Conservation (phyloP, 1,139 yeast genomes). For the Suzukiozyma palmioleophila region DNA sequence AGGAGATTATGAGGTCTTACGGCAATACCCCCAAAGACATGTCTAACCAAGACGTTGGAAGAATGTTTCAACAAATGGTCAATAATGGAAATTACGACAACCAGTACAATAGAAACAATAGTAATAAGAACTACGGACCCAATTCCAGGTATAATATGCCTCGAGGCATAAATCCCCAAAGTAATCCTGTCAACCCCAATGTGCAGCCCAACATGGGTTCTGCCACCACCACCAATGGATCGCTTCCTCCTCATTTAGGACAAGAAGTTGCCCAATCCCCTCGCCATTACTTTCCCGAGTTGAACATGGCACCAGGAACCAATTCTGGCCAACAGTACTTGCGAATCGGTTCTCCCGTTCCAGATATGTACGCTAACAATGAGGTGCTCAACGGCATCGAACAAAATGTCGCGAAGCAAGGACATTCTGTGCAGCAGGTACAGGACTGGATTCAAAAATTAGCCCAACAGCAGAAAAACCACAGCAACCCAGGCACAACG, state of each 20-base stretch:
- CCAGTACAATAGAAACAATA: conserved; percentile 1
- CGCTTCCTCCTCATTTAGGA: not conserved
- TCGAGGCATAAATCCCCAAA: not conserved
- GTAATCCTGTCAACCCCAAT: not conserved
- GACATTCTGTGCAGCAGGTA: conserved; percentile 52
- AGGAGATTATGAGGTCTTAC: conserved; percentile 33
- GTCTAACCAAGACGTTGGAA: conserved; percentile 16
- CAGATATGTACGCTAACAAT: conserved; percentile 4
- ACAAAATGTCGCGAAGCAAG: conserved; percentile 45
- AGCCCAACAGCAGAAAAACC: conserved; percentile 25
- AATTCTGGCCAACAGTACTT: conserved; percentile 9
- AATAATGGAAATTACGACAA: conserved; percentile 10
- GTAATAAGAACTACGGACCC: not conserved
- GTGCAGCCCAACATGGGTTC: not conserved
- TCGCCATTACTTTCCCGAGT: conserved; percentile 30
- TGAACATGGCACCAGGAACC: conserved; percentile 16
- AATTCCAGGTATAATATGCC: not conserved
- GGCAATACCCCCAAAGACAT: conserved; percentile 17
- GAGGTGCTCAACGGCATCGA: conserved; percentile 35
- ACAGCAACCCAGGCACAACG: conserved; percentile 24
- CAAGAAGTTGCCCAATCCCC: conserved; percentile 18
- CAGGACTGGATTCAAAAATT: conserved; percentile 55
- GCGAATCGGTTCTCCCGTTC: not conserved
- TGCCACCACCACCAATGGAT: conserved; percentile 6
- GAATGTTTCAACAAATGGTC: conserved; percentile 29